phyloP scores from a whole-genome alignment of 441 rosid species.

The Pelargonium citronellum region DNA sequence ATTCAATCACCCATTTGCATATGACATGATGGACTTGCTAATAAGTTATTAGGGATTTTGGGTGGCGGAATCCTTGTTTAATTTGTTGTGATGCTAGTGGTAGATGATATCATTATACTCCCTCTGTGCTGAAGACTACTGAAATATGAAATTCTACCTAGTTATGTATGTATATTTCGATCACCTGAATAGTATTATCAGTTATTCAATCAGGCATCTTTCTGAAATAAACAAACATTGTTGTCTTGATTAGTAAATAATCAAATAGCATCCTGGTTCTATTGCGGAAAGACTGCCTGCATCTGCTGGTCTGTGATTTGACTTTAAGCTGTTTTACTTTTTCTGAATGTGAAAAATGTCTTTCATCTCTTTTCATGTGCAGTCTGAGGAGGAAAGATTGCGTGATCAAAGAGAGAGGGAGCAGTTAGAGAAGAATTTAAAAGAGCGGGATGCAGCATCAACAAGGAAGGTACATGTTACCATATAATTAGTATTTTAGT shows the following conservation, averaged over 20 bases:
- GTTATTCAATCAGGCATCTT: background rate
- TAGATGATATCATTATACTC: background rate
- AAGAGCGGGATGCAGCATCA: conserved; percentile 76
- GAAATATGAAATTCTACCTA: background rate
- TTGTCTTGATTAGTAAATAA: background rate
- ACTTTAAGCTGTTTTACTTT: conserved; percentile 7
- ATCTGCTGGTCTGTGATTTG: background rate
- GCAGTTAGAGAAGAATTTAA: conserved; percentile 69
- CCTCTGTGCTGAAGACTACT: background rate
- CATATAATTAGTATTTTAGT: background rate
- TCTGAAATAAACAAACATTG: background rate
- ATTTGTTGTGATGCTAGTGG: background rate
- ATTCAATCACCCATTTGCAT: background rate
- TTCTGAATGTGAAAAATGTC: conserved; percentile 17
- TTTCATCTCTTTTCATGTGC: conserved; percentile 22
- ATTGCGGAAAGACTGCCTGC: background rate
- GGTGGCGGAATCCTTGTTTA: conserved; percentile 1
- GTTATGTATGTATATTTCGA: background rate
- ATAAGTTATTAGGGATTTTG: background rate
- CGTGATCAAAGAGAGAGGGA: conserved; percentile 92
- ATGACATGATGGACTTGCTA: background rate
- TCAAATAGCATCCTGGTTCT: too few relatives aligned
- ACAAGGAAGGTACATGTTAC: conserved; percentile 63
- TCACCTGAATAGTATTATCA: background rate
- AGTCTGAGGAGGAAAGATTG: conserved; percentile 90